Base-by-base conservation (phyloP, 108 stramenopile genomes). In the Ochromonas danica region DNA sequence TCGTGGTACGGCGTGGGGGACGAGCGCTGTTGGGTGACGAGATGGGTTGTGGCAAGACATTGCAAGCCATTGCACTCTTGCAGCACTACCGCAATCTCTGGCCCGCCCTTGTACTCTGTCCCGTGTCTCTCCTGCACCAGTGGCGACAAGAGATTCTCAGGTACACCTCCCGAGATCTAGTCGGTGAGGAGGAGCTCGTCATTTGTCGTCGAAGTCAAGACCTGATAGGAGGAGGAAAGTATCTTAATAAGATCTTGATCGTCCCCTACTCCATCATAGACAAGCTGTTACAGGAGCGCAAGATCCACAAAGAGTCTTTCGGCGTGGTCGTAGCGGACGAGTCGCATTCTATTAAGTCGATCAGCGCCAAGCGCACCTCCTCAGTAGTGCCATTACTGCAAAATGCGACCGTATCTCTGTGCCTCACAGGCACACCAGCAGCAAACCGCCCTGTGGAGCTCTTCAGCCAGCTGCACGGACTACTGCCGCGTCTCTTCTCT, bases 1-100 rank as follows among this genome's bases (percentile, higher is more conserved):
- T 75, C 25, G 72, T 75, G 40, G 41, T 75, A 10, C 3, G 10
- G 10, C 72, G 40, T 57, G 72, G 72, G 10, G 72, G 72, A 41
- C 14, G 72, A 41, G 72, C 72, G 36, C 43, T 75, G 36, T 35
- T 75, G 3, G 72, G 72, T 35, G 72, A 75, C 31, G 72, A 75
- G 41, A 75, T 75, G 72, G 72, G 72, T 75, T 75, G 72, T 36
- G 72, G 72, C 10, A 75, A 75, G 40, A 75, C 72, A 10, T 14
- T 75, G 6, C 45, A 75, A 60, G 72, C 72, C 43, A 57, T 75
- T 22, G 25, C 40, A 27, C 3, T 75, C 17, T 22, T 75, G 36
- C 72, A 75, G 40, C 72, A 75, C 27, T 75, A 75, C 31, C 43
- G 72, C 28, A 17, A 45, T 36, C 6, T 41, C 3, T 75, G 43